These are phyloP conservation scores for Candida loeiensis DNA, from an alignment of 805 yeast species.

Conservation along the genomic window DNA sequence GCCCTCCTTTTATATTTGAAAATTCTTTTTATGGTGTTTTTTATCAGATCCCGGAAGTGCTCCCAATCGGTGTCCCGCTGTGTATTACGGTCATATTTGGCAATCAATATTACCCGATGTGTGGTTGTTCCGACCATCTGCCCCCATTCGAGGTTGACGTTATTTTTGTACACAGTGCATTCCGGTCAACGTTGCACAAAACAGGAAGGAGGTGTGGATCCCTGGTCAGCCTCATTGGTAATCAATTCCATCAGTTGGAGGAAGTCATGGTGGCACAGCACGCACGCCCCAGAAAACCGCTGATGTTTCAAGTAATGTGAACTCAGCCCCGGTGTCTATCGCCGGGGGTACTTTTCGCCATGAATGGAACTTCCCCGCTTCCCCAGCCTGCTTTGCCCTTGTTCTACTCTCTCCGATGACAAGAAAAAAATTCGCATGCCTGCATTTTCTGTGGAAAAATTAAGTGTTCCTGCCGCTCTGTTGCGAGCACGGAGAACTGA, in stretches of 20 bases:
- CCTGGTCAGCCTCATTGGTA: neutral
- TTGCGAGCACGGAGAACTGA: conserved; percentile 1
- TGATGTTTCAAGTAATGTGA: too few species aligned
- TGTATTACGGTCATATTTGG: neutral
- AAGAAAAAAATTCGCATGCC: neutral
- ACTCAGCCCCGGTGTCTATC: too few species aligned
- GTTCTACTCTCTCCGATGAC: neutral
- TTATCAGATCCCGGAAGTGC: conserved; percentile 11
- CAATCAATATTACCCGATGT: too few species aligned
- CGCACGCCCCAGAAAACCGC: too few species aligned
- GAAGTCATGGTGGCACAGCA: too few species aligned
- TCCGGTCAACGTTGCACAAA: neutral
- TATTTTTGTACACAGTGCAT: neutral
- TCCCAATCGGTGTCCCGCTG: neutral
- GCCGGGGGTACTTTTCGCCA: too few species aligned
- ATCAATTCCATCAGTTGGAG: conserved; percentile 6
- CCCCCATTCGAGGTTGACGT: too few species aligned
- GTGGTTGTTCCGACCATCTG: too few species aligned
- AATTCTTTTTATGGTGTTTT: neutral
- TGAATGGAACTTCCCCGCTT: too few species aligned
- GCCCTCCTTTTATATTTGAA: neutral
- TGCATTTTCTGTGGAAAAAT: neutral
- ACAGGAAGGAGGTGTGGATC: neutral
- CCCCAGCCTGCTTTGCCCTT: neutral
- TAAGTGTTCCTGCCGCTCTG: neutral